Evolutionary conservation across 345 rosid species (phyloP).

Genomic region (Eucalyptus tenuipes): DNA sequence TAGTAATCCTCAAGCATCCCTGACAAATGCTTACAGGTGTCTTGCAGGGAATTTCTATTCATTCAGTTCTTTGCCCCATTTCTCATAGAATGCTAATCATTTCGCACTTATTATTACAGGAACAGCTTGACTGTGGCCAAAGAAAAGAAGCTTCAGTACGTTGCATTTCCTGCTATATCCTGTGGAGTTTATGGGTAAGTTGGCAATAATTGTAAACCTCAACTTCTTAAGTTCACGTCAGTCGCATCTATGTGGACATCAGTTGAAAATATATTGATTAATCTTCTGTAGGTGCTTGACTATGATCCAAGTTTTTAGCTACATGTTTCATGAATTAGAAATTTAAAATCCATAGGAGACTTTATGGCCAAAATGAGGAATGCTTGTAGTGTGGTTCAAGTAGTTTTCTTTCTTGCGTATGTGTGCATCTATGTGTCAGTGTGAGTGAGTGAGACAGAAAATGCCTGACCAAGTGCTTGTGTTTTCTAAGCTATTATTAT

Average conservation of each 20-base stretch:
- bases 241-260: neutral
- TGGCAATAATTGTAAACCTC: neutral
- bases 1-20: conserved; percentile 35
- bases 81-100: neutral
- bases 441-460: neutral
- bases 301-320: neutral
- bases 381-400: neutral
- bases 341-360: neutral
- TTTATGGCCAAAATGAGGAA: neutral
- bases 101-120: conserved; percentile 25
- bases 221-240: neutral
- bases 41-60: neutral
- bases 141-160: conserved; percentile 51
- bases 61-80: neutral
- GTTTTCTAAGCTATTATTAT: neutral
- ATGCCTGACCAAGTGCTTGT: neutral
- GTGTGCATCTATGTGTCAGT: neutral
- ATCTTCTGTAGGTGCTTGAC: neutral
- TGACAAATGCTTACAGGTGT: conserved; percentile 56
- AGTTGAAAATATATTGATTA: neutral
- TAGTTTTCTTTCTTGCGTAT: neutral
- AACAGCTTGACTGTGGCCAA: conserved; percentile 60
- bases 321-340: neutral
- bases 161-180: conserved; percentile 85
- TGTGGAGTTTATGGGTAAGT: conserved; percentile 67